Conservation (phyloP, 2,329 filamentous ascomycete genomes). For the Basipetospora chlamydospora region DNA sequence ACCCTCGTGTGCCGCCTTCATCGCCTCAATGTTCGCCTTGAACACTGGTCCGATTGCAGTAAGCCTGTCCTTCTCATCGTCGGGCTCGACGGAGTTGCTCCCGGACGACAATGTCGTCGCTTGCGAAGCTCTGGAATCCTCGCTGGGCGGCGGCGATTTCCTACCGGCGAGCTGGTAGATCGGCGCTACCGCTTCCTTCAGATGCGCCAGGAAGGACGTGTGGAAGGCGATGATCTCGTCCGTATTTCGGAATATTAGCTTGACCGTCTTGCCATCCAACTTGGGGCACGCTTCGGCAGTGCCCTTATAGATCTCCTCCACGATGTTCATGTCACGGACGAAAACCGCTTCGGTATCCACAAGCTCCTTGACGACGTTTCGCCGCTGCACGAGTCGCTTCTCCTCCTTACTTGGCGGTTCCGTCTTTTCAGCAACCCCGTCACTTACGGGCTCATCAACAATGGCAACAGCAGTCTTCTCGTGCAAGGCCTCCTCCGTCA, state of each 20-base stretch:
- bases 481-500: no score
- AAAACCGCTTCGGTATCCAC: constrained; percentile 82
- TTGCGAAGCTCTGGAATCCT: constrained; percentile 26
- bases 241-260: constrained; percentile 82
- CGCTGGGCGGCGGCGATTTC: constrained; percentile 16
- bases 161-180: constrained; percentile 42
- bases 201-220: constrained; percentile 58
- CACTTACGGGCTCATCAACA: no score
- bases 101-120: constrained; percentile 11
- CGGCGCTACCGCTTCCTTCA: constrained; percentile 66
- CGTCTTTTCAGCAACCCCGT: constrained; percentile 11
- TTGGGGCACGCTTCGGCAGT: constrained; percentile 72
- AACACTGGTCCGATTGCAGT: constrained; percentile 40
- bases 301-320: constrained; percentile 94
- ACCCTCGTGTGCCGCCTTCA: constrained; percentile 46
- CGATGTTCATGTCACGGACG: constrained; percentile 89
- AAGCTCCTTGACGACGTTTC: constrained; percentile 78
- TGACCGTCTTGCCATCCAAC: constrained; percentile 71
- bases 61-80: constrained; percentile 36
- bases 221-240: constrained; percentile 85
- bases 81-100: constrained; percentile 25
- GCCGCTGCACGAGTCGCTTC: constrained; percentile 64
- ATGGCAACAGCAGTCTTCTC: no score
- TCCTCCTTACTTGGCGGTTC: constrained; percentile 38
- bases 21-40: constrained; percentile 40